Evolutionary conservation across 2,329 filamentous ascomycete species (phyloP), one percentile per base, ranked within the genome.

Genomic region (Myotisia sp.): DNA sequence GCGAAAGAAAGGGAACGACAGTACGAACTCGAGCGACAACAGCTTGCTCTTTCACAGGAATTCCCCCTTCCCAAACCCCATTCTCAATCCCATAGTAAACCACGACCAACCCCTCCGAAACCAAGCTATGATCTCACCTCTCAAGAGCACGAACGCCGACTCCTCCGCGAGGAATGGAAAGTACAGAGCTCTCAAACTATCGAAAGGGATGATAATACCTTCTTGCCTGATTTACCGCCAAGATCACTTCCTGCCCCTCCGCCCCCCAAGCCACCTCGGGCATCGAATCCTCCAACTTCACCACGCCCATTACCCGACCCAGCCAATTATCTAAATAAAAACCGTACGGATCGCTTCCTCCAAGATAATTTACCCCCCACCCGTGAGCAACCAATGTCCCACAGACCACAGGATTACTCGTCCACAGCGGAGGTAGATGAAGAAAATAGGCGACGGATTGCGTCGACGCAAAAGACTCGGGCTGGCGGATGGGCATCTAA

Each of bases 1-100:
- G 76, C 78, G 9, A 71, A 76, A 43, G 73, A 77, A 43, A 67
- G 77, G 28, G 77, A 82, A 49, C 64, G 64, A 24, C 66, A 71
- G 45, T 79, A 79, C 46, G 66, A 77, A 47, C 58, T 57, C 16
- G 74, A 76, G 49, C 64, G 74, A 8, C 65, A 74, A 40, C 65
- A 68, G 17, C 58, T 67, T 14, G 27, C 50, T 37, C 51, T 42
- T 30, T 53, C 47, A 29, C 44, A 41, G 7, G 34, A 28, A 13
- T 21, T 36, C 8, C 19, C 33, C 19, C 34, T 23, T n/a, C 29
- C 29, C 22, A 13, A 17, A 33, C 35, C 22, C 10, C 9, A 10
- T 1, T 22, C 29, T 21, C 29, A 8, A 23, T 19, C 21, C 24
- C 29, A 22, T 23, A 23, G 20, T 7, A 24, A n/a, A n/a, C 29